Evolutionary conservation across 1,139 yeast genomes (phyloP), one percentile per base, ranked within the genome.

Genomic region (Sugiyamaella novakii): DNA sequence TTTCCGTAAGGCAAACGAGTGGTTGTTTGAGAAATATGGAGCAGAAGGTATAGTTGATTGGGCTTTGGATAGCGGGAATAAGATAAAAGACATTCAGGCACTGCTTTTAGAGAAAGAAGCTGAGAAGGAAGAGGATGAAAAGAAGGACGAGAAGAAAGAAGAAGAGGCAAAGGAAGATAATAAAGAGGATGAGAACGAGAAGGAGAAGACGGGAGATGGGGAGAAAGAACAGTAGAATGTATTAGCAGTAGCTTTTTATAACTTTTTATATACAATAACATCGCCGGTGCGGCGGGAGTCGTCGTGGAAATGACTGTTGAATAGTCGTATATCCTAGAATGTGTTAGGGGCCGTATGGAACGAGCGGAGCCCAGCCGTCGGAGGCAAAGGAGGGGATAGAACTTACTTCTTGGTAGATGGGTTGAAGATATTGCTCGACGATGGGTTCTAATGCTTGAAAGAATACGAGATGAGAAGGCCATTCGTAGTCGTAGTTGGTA

Each of bases 231-330:
- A 36, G 15, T 18, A 17, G 3, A 14, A 33, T 17, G 40, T 19
- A 22, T 17, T n/a, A 25, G 27, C 5, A 17, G 25, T 17, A 7
- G 33, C 2, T 22, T 4, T 10, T 34, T 29, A 28, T 28, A 43
- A 15, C 18, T 35, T 39, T 21, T 25, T 52, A 57, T 79, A 85
- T 2, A 89, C 79, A 5, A 88, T 69, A 1, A 91, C 72, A 62
- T 88, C 92, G 1, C 99, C 98, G 1, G 64, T 60, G 53, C 98
- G 74, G 53, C 98, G 74, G 41, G 70, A 62, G 64, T 94, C 98
- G 86, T 97, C 95, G 66, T 91, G 98, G 63, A 82, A 79, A 51
- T 80, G 78, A 36, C 89, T 79, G 59, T 92, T 92, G 73, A 87
- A 91, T 51, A 86, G 75, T 30, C 91, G 71, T 6, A 67, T 64